phyloP scores from a whole-genome alignment of 495 filamentous ascomycete genomes.

The Terfezia claveryi region DNA sequence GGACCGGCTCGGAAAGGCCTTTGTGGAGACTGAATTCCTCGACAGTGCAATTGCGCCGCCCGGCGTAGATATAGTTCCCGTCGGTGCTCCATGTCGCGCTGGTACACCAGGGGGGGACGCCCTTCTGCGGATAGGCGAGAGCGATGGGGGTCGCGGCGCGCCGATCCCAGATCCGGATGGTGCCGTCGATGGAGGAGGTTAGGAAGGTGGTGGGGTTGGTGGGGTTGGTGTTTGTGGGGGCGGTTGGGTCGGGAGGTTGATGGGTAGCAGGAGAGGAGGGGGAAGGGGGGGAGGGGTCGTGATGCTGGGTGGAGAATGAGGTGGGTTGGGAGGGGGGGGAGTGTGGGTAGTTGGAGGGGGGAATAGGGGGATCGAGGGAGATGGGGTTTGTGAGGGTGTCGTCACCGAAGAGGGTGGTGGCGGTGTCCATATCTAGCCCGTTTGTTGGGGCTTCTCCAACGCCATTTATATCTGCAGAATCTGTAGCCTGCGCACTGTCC shows the following conservation, averaged over 20 bases:
- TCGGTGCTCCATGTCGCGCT: slow-evolving; percentile 92
- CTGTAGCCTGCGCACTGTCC: neutral
- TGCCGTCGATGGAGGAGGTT: slow-evolving; percentile 69
- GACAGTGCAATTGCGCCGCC: slow-evolving; percentile 78
- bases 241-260: neutral
- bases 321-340: neutral
- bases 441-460: neutral
- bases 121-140: slow-evolving; percentile 30
- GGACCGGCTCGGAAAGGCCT: slow-evolving; percentile 43
- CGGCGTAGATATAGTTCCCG: slow-evolving; percentile 87
- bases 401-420: neutral
- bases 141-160: slow-evolving; percentile 57
- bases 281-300: neutral
- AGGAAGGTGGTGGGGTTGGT: slow-evolving; percentile 43
- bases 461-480: neutral
- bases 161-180: slow-evolving; percentile 78
- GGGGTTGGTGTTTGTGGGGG: slow-evolving; percentile 22
- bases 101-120: slow-evolving; percentile 91
- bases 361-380: neutral
- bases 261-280: neutral
- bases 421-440: neutral
- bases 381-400: neutral
- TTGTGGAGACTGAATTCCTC: slow-evolving; percentile 86
- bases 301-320: neutral
- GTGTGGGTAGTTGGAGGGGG: neutral